A percentile compares a stretch with the other conserved stretches of the same genome.
These are phyloP conservation scores for Candida insectorum DNA, from an alignment of 805 yeast species.

Conservation along the genomic window DNA sequence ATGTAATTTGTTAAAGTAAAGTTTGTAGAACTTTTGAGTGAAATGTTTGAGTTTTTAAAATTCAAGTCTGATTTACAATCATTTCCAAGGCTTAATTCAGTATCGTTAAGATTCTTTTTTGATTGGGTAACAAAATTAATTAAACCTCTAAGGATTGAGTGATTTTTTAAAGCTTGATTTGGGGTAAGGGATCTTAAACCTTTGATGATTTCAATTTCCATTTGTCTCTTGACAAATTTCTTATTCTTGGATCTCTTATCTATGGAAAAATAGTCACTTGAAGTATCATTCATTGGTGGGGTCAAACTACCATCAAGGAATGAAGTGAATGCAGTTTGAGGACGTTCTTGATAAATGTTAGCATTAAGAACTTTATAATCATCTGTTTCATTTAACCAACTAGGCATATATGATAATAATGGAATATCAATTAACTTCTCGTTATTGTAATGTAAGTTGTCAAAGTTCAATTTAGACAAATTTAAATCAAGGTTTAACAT, in stretches of 20 bases:
- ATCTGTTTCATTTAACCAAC: constrained; percentile 14
- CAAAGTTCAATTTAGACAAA: constrained; percentile 11
- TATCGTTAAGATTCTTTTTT: constrained; percentile 4
- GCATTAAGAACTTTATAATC: constrained; percentile 13
- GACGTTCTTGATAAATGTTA: constrained; percentile 9
- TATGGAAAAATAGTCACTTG: constrained; percentile 2
- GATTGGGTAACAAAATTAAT: background rate
- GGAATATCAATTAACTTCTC: constrained; percentile 12
- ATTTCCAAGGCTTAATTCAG: no score
- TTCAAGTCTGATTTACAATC: no score
- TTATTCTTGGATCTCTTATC: background rate
- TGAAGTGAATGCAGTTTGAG: constrained; percentile 1
- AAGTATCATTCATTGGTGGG: constrained; percentile 10
- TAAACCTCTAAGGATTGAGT: constrained; percentile 2
- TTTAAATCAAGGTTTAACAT: constrained; percentile 11
- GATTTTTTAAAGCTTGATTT: constrained; percentile 2
- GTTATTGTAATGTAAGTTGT: constrained; percentile 8
- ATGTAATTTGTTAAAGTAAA: constrained; percentile 4
- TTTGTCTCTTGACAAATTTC: constrained; percentile 8
- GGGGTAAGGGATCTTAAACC: constrained; percentile 2
- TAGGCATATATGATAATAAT: constrained; percentile 12
- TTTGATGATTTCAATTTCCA: constrained; percentile 11
- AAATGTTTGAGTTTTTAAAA: background rate
- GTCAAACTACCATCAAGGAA: constrained; percentile 11
- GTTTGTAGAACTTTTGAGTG: background rate